Evolutionary conservation across 441 rosid genomes (phyloP).

Genomic region (Euphorbia celastroides): DNA sequence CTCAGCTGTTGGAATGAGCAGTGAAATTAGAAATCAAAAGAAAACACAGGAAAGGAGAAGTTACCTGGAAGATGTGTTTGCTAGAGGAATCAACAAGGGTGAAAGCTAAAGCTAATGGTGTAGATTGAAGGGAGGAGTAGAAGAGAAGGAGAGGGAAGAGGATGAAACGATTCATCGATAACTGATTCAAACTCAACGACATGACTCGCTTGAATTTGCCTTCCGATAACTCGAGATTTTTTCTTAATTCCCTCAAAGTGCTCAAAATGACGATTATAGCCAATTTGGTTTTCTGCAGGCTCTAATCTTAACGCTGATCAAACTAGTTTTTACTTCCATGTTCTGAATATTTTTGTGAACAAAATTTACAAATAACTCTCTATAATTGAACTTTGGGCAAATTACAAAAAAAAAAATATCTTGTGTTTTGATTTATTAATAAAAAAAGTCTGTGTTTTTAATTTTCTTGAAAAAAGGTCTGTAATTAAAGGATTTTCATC

Average conservation of each 20-base stretch:
- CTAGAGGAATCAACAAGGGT: conserved; percentile 19
- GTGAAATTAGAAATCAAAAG: neutral
- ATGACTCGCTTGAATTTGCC: neutral
- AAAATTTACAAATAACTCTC: too few relatives aligned
- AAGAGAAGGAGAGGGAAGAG: conserved; percentile 20
- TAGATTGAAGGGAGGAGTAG: conserved; percentile 21
- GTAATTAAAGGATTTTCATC: too few relatives aligned
- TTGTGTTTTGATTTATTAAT: too few relatives aligned
- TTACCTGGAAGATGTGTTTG: conserved; percentile 45
- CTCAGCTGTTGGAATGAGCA: too few relatives aligned
- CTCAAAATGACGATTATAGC: conserved; percentile 5
- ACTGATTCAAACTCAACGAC: neutral
- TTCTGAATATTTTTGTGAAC: too few relatives aligned
- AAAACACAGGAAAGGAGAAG: neutral
- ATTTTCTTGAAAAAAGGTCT: too few relatives aligned
- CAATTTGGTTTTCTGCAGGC: neutral
- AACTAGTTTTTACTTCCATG: too few relatives aligned
- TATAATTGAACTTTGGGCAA: too few relatives aligned
- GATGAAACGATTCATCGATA: conserved; percentile 9
- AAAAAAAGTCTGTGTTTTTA: too few relatives aligned
- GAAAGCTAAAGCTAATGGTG: conserved; percentile 17
- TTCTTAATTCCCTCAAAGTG: neutral
- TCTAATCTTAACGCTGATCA: too few relatives aligned
- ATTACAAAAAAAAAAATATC: too few relatives aligned
- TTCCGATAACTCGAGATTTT: neutral